Evolutionary conservation across 75 land plant genomes (phyloP).

Genomic region (Pseudotsuga menziesii): DNA sequence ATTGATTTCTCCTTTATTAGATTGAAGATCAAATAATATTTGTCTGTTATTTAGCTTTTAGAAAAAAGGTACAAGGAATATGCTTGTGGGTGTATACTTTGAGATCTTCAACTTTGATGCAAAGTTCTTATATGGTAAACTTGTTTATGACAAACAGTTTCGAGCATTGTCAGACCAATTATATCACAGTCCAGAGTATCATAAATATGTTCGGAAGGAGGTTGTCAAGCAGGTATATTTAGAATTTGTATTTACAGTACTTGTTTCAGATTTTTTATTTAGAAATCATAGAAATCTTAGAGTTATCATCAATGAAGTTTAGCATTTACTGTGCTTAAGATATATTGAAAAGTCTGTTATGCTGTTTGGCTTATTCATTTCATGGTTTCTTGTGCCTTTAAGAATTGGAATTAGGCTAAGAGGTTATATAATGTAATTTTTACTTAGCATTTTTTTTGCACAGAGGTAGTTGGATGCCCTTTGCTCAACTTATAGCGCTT

Average conservation of each 20-base stretch:
- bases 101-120: not conserved
- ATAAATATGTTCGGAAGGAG: conserved; percentile 77
- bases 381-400: too few species aligned
- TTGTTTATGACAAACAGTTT: conserved; percentile 43
- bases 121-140: not conserved
- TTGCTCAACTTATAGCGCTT: too few species aligned
- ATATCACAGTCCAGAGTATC: conserved; percentile 80
- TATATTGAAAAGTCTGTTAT: too few species aligned
- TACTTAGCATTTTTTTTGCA: too few species aligned
- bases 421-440: too few species aligned
- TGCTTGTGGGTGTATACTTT: not conserved
- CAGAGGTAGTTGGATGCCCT: too few species aligned
- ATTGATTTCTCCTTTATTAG: not conserved
- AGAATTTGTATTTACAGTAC: not conserved
- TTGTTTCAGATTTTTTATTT: too few species aligned
- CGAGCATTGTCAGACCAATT: conserved; percentile 95
- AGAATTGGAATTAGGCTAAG: too few species aligned
- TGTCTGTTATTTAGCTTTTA: not conserved
- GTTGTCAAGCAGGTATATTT: conserved; percentile 76
- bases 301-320: too few species aligned
- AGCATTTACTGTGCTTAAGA: too few species aligned
- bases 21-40: not conserved
- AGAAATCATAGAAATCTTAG: too few species aligned
- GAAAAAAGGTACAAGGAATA: not conserved
- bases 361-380: too few species aligned